A percentile compares a stretch with the other conserved stretches of the same genome.
Evolutionary conservation across 176 grass and related monocot species (phyloP).

Genomic region (Lolium rigidum): DNA sequence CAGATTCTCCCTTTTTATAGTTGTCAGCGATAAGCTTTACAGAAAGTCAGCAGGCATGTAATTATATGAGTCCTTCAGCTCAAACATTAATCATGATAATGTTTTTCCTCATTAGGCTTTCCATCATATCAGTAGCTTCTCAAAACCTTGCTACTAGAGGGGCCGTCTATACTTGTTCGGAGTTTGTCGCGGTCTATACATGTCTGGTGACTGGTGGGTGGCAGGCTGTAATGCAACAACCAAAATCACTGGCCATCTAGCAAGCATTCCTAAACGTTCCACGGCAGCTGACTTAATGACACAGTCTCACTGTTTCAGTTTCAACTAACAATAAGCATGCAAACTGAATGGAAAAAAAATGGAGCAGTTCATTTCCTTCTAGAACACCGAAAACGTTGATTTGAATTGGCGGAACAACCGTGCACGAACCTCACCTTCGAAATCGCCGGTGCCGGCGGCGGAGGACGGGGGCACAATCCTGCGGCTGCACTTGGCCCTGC

Average conservation of each 20-base stretch:
- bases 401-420: background rate
- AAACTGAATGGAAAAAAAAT: background rate
- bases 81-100: background rate
- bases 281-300: slow-evolving; percentile 5
- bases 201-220: background rate
- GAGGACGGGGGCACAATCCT: background rate
- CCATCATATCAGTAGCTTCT: background rate
- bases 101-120: background rate
- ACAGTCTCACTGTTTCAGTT: slow-evolving; percentile 2
- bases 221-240: background rate
- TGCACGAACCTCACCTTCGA: slow-evolving; percentile 40
- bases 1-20: background rate
- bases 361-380: background rate
- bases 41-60: too few species aligned
- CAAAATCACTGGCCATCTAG: background rate
- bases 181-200: background rate
- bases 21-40: background rate
- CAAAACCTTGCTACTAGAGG: background rate
- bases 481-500: background rate
- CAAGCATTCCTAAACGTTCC: background rate
- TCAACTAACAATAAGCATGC: background rate
- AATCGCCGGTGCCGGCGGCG: slow-evolving; percentile 1
- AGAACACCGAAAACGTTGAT: background rate
- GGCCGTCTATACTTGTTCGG: background rate
- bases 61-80: background rate